These are phyloP conservation scores for Clohesyomyces aquaticus DNA, from an alignment of 495 filamentous ascomycete genomes.

Conservation along the genomic window DNA sequence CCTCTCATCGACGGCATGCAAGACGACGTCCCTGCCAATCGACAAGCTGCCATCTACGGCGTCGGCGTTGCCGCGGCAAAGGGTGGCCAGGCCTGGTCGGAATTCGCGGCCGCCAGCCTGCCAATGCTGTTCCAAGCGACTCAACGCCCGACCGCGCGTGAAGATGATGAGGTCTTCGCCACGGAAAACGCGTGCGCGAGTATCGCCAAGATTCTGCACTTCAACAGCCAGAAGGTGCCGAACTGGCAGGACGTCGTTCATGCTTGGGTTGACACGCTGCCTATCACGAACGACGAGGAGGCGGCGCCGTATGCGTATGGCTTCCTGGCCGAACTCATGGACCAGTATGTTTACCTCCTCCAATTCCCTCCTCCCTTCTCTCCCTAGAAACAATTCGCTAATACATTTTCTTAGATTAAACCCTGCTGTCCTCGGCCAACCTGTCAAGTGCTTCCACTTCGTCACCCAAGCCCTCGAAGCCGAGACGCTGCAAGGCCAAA, in stretches of 20 bases:
- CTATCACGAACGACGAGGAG: slow-evolving; percentile 94
- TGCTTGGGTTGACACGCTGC: slow-evolving; percentile 87
- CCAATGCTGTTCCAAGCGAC: slow-evolving; percentile 82
- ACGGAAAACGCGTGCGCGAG: slow-evolving; percentile 97
- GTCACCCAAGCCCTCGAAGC: slow-evolving; percentile 87
- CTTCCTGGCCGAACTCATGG: slow-evolving; percentile 87
- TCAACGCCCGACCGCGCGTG: slow-evolving; percentile 74
- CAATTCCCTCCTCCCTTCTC: not conserved
- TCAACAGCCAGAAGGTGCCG: slow-evolving; percentile 72
- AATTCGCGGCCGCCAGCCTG: slow-evolving; percentile 78
- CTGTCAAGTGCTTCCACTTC: slow-evolving; percentile 76
- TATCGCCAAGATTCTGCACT: slow-evolving; percentile 95
- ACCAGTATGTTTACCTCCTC: slow-evolving; percentile 74
- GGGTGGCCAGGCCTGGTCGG: slow-evolving; percentile 80
- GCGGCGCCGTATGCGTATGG: slow-evolving; percentile 95
- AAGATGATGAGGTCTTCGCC: slow-evolving; percentile 94
- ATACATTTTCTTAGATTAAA: slow-evolving; percentile 68
- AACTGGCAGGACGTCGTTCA: slow-evolving; percentile 71
- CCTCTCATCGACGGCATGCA: slow-evolving; percentile 82
- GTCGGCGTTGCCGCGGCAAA: slow-evolving; percentile 95
- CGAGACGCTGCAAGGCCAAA: slow-evolving; percentile 84
- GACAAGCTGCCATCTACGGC: slow-evolving; percentile 95
- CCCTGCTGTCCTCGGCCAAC: slow-evolving; percentile 72
- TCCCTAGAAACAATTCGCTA: not conserved
- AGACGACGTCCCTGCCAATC: slow-evolving; percentile 85